These are phyloP conservation scores for Tricladium varicosporioides DNA, from an alignment of 2,329 filamentous ascomycete species.

Conservation along the genomic window DNA sequence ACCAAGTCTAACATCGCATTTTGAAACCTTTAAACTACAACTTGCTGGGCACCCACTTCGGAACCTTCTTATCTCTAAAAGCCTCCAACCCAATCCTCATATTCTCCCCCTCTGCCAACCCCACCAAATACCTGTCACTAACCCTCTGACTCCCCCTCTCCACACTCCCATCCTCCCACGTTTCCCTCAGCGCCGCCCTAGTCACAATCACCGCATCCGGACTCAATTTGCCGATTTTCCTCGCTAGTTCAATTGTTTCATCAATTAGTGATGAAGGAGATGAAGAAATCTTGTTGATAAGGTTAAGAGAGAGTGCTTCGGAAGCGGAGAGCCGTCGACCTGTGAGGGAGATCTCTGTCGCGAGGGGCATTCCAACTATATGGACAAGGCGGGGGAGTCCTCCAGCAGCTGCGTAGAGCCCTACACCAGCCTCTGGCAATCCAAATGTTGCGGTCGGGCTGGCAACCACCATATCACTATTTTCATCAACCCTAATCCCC, in stretches of 20 bases:
- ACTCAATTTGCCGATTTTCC: slow-evolving; percentile 59
- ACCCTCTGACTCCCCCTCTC: slow-evolving; percentile 56
- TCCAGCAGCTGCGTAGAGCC: slow-evolving; percentile 69
- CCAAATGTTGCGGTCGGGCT: slow-evolving; percentile 59
- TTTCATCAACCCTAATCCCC: neutral
- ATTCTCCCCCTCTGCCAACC: slow-evolving; percentile 65
- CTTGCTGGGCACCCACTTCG: slow-evolving; percentile 65
- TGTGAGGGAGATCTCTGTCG: slow-evolving; percentile 67
- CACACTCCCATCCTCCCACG: slow-evolving; percentile 64
- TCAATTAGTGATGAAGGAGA: slow-evolving; percentile 44
- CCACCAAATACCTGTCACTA: slow-evolving; percentile 51
- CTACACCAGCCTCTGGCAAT: slow-evolving; percentile 68
- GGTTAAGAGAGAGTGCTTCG: slow-evolving; percentile 61
- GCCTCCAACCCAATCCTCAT: slow-evolving; percentile 70
- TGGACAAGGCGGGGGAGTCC: slow-evolving; percentile 65
- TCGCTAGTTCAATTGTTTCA: slow-evolving; percentile 60
- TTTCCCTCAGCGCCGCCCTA: slow-evolving; percentile 66
- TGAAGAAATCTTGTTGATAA: slow-evolving; percentile 64
- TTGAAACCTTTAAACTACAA: slow-evolving; percentile 36
- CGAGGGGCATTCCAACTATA: slow-evolving; percentile 63
- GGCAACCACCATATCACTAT: slow-evolving; percentile 67
- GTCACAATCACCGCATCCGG: slow-evolving; percentile 74
- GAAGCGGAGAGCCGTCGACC: slow-evolving; percentile 58
- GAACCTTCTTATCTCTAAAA: slow-evolving; percentile 72
- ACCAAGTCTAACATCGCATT: neutral